Evolutionary conservation across 2,329 filamentous ascomycete species (phyloP).

Genomic region (Monilinia aucupariae): DNA sequence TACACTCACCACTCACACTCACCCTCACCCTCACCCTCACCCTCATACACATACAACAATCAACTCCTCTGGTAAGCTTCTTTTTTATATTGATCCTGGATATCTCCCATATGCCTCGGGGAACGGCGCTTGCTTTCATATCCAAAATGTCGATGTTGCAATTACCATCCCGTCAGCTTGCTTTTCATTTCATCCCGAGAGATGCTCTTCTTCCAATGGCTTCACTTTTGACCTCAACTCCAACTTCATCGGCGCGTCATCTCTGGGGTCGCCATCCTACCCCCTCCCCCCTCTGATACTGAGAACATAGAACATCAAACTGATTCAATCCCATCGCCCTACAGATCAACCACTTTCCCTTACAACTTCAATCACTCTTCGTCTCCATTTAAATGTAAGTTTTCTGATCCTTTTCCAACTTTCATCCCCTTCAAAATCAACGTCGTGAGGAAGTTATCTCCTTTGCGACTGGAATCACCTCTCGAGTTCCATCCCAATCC

Average conservation of each 20-base stretch:
- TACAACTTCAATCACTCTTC: constrained; percentile 12
- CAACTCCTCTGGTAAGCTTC: not conserved
- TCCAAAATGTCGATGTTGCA: not conserved
- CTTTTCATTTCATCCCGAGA: not conserved
- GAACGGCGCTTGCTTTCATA: not conserved
- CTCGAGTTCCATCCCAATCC: constrained; percentile 7
- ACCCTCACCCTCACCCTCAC: no score
- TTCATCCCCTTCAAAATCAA: constrained; percentile 20
- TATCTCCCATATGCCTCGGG: not conserved
- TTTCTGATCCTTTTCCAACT: constrained; percentile 13
- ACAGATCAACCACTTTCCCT: constrained; percentile 23
- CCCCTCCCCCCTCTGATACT: not conserved
- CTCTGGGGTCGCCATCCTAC: constrained; percentile 3
- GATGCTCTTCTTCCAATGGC: not conserved
- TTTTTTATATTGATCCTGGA: not conserved
- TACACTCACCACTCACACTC: no score
- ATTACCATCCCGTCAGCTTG: not conserved
- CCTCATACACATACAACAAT: no score
- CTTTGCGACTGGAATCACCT: constrained; percentile 27
- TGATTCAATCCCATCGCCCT: constrained; percentile 21
- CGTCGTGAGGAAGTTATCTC: constrained; percentile 22
- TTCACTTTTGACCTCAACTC: not conserved
- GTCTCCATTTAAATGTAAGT: constrained; percentile 24
- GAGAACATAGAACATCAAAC: not conserved
- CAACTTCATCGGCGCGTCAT: constrained; percentile 12